Evolutionary conservation across 2,329 filamentous ascomycete genomes (phyloP).

Genomic region (Hymenoscyphus fructigenus): DNA sequence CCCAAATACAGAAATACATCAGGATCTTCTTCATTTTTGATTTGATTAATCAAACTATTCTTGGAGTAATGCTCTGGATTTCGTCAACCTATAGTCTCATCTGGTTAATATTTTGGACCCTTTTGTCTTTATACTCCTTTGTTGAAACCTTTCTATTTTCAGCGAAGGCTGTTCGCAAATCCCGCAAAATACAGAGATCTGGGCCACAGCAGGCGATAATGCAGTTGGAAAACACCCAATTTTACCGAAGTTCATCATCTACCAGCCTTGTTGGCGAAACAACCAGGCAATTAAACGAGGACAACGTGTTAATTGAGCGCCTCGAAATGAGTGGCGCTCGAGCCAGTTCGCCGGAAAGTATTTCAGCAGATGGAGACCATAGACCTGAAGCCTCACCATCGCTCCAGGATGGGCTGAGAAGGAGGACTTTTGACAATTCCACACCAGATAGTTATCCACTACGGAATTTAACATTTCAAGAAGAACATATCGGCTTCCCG

Average conservation of each 20-base stretch:
- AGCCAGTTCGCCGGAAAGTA: neutral
- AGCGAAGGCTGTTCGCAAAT: neutral
- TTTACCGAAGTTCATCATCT: neutral
- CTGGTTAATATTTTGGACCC: neutral
- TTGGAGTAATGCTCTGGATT: neutral
- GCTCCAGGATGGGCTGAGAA: neutral
- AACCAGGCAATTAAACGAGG: too few relatives aligned
- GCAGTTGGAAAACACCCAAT: neutral
- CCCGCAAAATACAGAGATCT: neutral
- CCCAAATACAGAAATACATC: neutral
- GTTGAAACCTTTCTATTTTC: neutral
- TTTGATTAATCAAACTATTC: neutral
- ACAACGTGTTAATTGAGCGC: neutral
- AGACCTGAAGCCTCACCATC: neutral
- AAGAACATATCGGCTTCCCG: neutral
- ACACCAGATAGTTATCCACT: neutral
- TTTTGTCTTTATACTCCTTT: neutral
- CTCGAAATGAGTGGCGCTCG: neutral
- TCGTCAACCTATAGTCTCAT: neutral
- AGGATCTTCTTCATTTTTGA: neutral
- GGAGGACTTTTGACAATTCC: neutral
- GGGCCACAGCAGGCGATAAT: neutral
- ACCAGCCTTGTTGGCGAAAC: neutral
- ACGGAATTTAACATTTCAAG: neutral
- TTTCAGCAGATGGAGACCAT: neutral